These are phyloP conservation scores for Echria macrotheca DNA, from an alignment of 495 filamentous ascomycete genomes.

Conservation along the genomic window DNA sequence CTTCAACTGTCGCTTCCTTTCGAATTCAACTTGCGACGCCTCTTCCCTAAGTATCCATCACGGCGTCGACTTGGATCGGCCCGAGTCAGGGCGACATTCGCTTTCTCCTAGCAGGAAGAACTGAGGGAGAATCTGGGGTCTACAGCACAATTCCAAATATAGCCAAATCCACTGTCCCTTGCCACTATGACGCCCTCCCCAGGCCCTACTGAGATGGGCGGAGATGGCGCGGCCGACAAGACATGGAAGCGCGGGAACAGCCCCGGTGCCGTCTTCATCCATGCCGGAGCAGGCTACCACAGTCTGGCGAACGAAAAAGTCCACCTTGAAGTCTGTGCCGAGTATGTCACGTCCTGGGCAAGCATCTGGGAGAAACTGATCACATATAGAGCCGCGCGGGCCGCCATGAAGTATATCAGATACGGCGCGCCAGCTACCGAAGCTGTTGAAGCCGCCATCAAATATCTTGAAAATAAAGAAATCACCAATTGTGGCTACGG, in stretches of 20 bases:
- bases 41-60: too few species aligned
- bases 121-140: too few species aligned
- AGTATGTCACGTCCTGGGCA: conserved; percentile 52
- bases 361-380: not conserved
- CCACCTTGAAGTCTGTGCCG: conserved; percentile 78
- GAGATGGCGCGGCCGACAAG: conserved; percentile 23
- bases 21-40: too few species aligned
- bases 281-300: conserved; percentile 95
- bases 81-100: too few species aligned
- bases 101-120: too few species aligned
- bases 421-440: conserved; percentile 76
- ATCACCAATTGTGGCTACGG: conserved; percentile 96
- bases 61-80: too few species aligned
- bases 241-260: conserved; percentile 16
- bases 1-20: too few species aligned
- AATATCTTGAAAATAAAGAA: conserved; percentile 80
- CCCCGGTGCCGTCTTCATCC: conserved; percentile 74
- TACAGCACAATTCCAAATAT: too few species aligned
- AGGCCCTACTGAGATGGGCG: too few species aligned
- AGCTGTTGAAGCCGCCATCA: conserved; percentile 88
- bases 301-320: conserved; percentile 73
- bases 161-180: too few species aligned
- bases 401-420: conserved; percentile 72
- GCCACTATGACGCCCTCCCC: too few species aligned
- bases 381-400: conserved; percentile 61